Conservation (phyloP, 192 early-diverging fungal genomes). For the Dissophora globulifera region DNA sequence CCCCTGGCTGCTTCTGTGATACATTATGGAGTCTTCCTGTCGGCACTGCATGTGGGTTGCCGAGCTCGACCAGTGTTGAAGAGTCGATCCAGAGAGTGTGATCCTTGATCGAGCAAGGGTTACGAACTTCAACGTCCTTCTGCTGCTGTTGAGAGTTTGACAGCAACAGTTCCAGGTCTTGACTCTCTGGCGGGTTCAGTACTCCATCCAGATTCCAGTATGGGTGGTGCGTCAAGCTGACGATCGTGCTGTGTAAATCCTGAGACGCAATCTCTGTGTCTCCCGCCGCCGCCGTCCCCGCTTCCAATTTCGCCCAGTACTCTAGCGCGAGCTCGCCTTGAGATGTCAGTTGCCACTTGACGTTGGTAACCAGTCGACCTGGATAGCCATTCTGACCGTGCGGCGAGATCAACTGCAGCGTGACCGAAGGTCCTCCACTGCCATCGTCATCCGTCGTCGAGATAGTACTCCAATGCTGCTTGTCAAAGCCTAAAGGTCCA, state of each 20-base stretch:
- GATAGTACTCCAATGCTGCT: constrained; percentile 66
- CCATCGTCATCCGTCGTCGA: constrained; percentile 37
- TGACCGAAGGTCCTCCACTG: constrained; percentile 62
- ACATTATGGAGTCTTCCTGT: constrained; percentile 23
- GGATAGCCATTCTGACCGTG: constrained; percentile 89
- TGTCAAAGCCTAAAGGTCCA: constrained; percentile 81
- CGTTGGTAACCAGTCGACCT: constrained; percentile 66
- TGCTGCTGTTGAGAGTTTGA: background rate
- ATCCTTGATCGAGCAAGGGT: constrained; percentile 61
- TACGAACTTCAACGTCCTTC: constrained; percentile 55
- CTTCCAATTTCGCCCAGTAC: constrained; percentile 57
- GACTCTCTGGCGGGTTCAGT: constrained; percentile 57
- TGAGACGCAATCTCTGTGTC: no score
- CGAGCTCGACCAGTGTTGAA: constrained; percentile 21
- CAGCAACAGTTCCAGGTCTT: background rate
- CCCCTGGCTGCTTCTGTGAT: no score
- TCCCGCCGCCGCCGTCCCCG: no score
- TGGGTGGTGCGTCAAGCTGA: constrained; percentile 88
- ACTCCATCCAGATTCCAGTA: constrained; percentile 91
- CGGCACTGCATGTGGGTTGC: constrained; percentile 25
- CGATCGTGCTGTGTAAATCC: constrained; percentile 61
- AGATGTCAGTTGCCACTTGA: constrained; percentile 69
- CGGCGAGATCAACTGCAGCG: constrained; percentile 64
- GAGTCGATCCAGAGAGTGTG: constrained; percentile 65
- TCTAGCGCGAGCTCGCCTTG: constrained; percentile 64